These are phyloP conservation scores for Alternaria hordeiaustralica DNA, from an alignment of 2,329 filamentous ascomycete species.

Conservation along the genomic window DNA sequence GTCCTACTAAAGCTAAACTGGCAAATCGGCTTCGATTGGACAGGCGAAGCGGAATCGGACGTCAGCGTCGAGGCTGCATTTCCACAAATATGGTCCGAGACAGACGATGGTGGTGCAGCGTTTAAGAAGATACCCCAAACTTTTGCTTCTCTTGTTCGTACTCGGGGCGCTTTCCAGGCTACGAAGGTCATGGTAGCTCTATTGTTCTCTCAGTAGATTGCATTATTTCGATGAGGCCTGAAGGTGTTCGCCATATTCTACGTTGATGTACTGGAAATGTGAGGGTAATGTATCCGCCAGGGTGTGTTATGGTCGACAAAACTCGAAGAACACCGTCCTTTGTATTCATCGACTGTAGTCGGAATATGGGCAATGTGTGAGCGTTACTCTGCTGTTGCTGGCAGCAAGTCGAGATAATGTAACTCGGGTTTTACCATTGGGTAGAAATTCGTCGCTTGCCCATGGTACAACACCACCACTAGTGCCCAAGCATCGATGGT, in stretches of 20 bases:
- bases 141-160: conserved; percentile 66
- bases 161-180: conserved; percentile 62
- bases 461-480: background rate
- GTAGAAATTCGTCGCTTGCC: background rate
- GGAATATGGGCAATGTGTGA: rapidly evolving
- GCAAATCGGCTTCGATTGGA: conserved; percentile 74
- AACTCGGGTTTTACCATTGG: background rate
- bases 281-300: background rate
- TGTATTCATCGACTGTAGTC: background rate
- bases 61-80: conserved; percentile 63
- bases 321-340: background rate
- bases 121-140: conserved; percentile 65
- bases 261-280: background rate
- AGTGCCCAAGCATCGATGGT: background rate
- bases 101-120: conserved; percentile 61
- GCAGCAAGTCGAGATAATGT: background rate
- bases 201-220: conserved; percentile 47
- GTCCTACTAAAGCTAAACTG: conserved; percentile 64
- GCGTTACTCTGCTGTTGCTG: background rate
- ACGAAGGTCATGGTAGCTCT: conserved; percentile 67
- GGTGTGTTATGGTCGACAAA: background rate
- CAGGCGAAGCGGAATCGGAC: conserved; percentile 70
- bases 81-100: conserved; percentile 68
- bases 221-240: too few relatives aligned
- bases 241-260: background rate